Conservation (phyloP, 1,139 yeast species). For the Schwanniomyces etchellsii region DNA sequence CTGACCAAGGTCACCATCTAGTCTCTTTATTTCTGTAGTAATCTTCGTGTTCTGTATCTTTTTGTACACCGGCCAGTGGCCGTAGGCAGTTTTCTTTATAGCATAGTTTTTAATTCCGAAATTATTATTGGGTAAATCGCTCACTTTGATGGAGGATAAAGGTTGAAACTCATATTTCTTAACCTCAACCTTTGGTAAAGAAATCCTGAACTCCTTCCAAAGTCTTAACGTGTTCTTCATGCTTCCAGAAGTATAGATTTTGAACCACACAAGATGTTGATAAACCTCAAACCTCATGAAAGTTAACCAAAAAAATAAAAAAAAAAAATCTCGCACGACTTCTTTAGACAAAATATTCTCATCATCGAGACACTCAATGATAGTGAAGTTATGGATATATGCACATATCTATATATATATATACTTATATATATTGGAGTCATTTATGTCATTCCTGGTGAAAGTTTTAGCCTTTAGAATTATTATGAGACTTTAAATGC, state of each 20-base stretch:
- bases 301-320: too few species aligned
- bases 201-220: too few species aligned
- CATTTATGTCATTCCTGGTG: too few species aligned
- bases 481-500: slow-evolving; percentile 28
- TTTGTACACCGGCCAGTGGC: slow-evolving; percentile 67
- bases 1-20: slow-evolving; percentile 55
- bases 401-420: too few species aligned
- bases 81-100: slow-evolving; percentile 49
- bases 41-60: slow-evolving; percentile 49
- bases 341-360: too few species aligned
- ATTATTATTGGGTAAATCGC: slow-evolving; percentile 31
- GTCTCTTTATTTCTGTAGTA: slow-evolving; percentile 59
- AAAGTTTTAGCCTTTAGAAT: too few species aligned
- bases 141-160: slow-evolving; percentile 18
- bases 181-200: slow-evolving; percentile 13
- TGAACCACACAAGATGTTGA: too few species aligned
- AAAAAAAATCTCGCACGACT: too few species aligned
- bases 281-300: too few species aligned
- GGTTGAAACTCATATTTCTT: slow-evolving; percentile 24
- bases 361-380: not conserved
- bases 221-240: too few species aligned
- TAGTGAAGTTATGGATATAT: not conserved
- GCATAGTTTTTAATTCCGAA: slow-evolving; percentile 44
- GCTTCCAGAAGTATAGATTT: too few species aligned
- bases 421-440: too few species aligned